Base-by-base conservation (phyloP, 352 stramenopile genomes). In the Thalassiosira mediterranea region DNA sequence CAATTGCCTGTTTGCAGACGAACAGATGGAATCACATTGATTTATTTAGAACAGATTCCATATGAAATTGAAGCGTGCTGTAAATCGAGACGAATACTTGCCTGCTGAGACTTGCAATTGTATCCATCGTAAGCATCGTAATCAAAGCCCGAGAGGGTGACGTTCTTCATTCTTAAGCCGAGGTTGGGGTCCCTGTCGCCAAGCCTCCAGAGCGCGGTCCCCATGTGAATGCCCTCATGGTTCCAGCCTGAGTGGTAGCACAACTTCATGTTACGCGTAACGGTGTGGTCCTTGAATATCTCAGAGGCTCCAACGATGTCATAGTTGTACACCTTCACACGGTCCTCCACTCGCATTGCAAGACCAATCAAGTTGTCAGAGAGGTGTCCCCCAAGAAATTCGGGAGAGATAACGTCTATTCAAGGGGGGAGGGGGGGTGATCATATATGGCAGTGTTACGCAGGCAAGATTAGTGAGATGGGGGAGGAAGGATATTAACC, bases 301-400 rank as follows among this genome's bases (percentile, higher is more conserved):
- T 67, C 40, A 4, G 60, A 63, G 13, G 54, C 54, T 13, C 70
- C 70, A 0, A 63, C 47, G 31, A 79, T 76, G 15, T 58, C 28
- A 32, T 66, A 72, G 32, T 79, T 46, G 15, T 78, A 3, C 11
- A 81, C 31, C n/a, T 51, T 29, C 5, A 76, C 4, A 3, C 61
- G 40, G 51, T 85, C 76, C 15, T 42, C 60, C 4, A 21, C 26
- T 11, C 37, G 26, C 4, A 76, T 10, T 8, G 53, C 4, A 38
- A 85, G 34, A 23, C 76, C 76, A 48, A 62, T 79, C 46, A 73
- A 60, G 29, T 85, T 81, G 31, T 85, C 76, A 4, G 65, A 71
- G 31, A 85, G 40, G n/a, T 44, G 21, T 0, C 76, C 76, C n/a
- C 76, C 70, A n/a, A 47, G 48, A 23, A 59, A 84, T 63, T 76